A percentile compares a stretch with the other conserved stretches of the same genome.
These are phyloP conservation scores for Lecanicillium sp. DNA, from an alignment of 2,329 filamentous ascomycete genomes.

Conservation along the genomic window DNA sequence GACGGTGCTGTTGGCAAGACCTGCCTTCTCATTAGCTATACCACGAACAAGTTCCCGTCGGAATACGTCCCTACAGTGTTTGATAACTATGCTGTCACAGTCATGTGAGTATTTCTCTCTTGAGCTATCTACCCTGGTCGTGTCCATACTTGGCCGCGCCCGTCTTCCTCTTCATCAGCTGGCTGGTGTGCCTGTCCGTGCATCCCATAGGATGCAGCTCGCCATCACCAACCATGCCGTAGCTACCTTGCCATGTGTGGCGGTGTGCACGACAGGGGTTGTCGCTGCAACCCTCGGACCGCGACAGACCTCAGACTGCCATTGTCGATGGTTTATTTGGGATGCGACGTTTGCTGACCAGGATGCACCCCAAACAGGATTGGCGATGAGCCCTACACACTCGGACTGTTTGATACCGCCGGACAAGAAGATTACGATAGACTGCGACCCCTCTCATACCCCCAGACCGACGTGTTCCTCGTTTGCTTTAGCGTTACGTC, in stretches of 20 bases:
- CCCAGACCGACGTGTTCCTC: slow-evolving; percentile 96
- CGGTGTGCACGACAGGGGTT: too few relatives aligned
- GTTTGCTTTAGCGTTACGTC: slow-evolving; percentile 98
- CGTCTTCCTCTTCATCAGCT: background rate
- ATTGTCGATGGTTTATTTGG: too few relatives aligned
- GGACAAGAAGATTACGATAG: slow-evolving; percentile 99
- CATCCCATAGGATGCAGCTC: background rate
- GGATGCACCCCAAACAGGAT: slow-evolving; percentile 61
- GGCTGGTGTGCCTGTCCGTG: too few relatives aligned
- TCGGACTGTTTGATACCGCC: slow-evolving; percentile 96
- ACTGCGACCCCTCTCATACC: slow-evolving; percentile 91
- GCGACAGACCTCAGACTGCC: too few relatives aligned
- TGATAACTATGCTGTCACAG: slow-evolving; percentile 98
- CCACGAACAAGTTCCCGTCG: slow-evolving; percentile 98
- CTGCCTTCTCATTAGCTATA: slow-evolving; percentile 97
- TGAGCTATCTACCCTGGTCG: too few relatives aligned
- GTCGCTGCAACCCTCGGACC: too few relatives aligned
- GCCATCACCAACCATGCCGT: background rate
- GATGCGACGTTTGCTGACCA: slow-evolving; percentile 15
- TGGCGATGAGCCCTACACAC: slow-evolving; percentile 94
- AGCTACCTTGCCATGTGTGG: too few relatives aligned
- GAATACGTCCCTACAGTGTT: slow-evolving; percentile 99
- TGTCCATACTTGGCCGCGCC: too few relatives aligned
- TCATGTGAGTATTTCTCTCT: slow-evolving; percentile 68
- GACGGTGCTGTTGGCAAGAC: slow-evolving; percentile 99